Evolutionary conservation across 148 eudicot species (phyloP).

Genomic region (Camellia lanceoleosa): DNA sequence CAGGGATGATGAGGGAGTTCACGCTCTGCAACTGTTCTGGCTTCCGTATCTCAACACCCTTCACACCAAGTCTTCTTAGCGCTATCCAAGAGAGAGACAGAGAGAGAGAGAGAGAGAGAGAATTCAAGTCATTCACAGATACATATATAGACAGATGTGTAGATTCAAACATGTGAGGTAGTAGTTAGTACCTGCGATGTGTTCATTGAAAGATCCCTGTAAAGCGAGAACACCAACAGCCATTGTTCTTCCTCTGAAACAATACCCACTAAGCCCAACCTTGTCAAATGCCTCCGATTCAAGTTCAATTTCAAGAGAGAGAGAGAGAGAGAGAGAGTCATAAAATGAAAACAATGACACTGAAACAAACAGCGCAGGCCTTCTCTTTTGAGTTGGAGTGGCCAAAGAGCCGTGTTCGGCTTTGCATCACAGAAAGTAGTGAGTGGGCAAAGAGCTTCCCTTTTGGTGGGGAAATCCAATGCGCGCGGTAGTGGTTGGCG

Average conservation of each 20-base stretch:
- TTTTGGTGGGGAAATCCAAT: too few relatives aligned
- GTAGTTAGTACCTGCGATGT: constrained; percentile 57
- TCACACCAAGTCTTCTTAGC: constrained; percentile 79
- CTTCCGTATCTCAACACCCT: constrained; percentile 75
- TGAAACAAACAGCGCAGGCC: too few relatives aligned
- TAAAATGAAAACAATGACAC: too few relatives aligned
- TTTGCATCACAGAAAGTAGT: too few relatives aligned
- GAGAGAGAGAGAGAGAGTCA: too few relatives aligned
- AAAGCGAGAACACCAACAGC: constrained; percentile 88
- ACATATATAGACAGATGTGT: background rate
- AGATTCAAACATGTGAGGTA: background rate
- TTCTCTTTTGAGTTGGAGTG: too few relatives aligned
- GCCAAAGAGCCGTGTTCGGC: too few relatives aligned
- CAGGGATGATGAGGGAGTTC: constrained; percentile 81
- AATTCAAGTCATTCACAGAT: background rate
- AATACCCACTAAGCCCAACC: background rate
- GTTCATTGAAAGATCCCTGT: constrained; percentile 96
- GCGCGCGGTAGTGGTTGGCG: too few relatives aligned
- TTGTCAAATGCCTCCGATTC: background rate
- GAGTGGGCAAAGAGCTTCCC: too few relatives aligned
- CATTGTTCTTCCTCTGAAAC: constrained; percentile 21
- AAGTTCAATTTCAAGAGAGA: too few relatives aligned
- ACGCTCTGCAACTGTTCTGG: constrained; percentile 72
- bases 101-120: background rate
- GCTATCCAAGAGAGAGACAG: constrained; percentile 37